These are phyloP conservation scores for Penicillium parvum DNA, from an alignment of 495 filamentous ascomycete genomes.

Conservation along the genomic window DNA sequence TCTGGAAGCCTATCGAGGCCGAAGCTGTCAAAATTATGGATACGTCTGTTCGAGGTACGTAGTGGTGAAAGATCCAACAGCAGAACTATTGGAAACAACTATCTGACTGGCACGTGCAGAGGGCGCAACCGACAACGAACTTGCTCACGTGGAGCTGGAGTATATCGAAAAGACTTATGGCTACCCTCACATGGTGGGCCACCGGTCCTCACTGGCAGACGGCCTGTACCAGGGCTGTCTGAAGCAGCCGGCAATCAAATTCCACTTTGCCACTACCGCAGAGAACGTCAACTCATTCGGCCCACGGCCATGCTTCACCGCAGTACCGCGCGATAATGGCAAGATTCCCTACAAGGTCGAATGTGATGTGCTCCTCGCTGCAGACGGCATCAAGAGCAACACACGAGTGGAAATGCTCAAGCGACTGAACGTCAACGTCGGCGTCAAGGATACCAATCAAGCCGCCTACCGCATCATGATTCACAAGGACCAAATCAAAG, in stretches of 20 bases:
- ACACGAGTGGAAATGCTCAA: slow-evolving; percentile 61
- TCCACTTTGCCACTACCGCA: slow-evolving; percentile 59
- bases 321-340: slow-evolving; percentile 50
- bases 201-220: slow-evolving; percentile 66
- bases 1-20: slow-evolving; percentile 61
- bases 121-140: slow-evolving; percentile 61
- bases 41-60: slow-evolving; percentile 50
- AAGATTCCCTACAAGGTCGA: slow-evolving; percentile 48
- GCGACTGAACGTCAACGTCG: slow-evolving; percentile 46
- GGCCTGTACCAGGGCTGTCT: slow-evolving; percentile 64
- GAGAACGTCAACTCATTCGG: slow-evolving; percentile 51
- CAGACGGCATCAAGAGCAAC: slow-evolving; percentile 69
- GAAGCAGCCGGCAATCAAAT: slow-evolving; percentile 59
- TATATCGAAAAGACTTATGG: slow-evolving; percentile 65
- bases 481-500: slow-evolving; percentile 57
- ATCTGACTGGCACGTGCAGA: slow-evolving; percentile 34
- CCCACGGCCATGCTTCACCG: slow-evolving; percentile 51
- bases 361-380: slow-evolving; percentile 65
- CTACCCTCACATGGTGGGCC: slow-evolving; percentile 75
- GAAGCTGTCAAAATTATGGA: slow-evolving; percentile 55
- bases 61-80: not conserved
- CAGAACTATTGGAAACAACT: not conserved
- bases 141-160: slow-evolving; percentile 63
- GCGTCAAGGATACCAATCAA: slow-evolving; percentile 67
- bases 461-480: slow-evolving; percentile 87